A percentile compares a stretch with the other conserved stretches of the same genome.
Evolutionary conservation across 2,329 filamentous ascomycete genomes (phyloP).

Genomic region (Calonectria hongkongensis): DNA sequence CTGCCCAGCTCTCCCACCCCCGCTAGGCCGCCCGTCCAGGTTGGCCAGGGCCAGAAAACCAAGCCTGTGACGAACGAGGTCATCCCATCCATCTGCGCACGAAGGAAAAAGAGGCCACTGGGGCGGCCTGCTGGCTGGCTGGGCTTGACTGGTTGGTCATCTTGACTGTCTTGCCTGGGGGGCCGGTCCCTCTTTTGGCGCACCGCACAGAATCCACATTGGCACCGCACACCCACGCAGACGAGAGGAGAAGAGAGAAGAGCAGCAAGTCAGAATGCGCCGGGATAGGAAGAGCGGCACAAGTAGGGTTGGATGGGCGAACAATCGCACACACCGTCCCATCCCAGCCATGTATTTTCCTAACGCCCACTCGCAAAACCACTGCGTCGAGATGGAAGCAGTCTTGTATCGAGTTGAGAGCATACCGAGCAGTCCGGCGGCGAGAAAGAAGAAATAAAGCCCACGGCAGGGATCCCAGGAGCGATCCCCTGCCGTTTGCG

Average conservation of each 20-base stretch:
- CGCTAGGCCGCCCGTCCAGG: constrained; percentile 29
- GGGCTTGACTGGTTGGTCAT: constrained; percentile 29
- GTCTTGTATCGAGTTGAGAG: constrained; percentile 1
- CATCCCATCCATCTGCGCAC: constrained; percentile 32
- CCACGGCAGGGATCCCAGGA: constrained; percentile 32
- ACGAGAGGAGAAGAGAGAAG: constrained; percentile 9
- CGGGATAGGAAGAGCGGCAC: constrained; percentile 24
- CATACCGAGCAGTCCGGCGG: constrained; percentile 24
- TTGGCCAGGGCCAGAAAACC: constrained; percentile 30
- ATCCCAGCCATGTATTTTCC: constrained; percentile 20
- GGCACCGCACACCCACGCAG: constrained; percentile 37
- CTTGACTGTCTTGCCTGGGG: constrained; percentile 29
- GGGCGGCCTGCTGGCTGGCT: constrained; percentile 27
- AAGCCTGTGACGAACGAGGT: constrained; percentile 38
- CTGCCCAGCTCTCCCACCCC: constrained; percentile 34
- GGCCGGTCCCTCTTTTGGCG: constrained; percentile 32
- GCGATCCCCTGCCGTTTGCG: constrained; percentile 32
- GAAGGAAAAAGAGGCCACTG: constrained; percentile 21
- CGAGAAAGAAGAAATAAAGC: constrained; percentile 15
- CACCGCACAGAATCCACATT: constrained; percentile 39
- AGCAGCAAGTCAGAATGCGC: constrained; percentile 39
- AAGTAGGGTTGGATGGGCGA: constrained; percentile 38
- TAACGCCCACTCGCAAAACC: neutral
- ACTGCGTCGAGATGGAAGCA: constrained; percentile 18
- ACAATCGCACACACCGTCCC: constrained; percentile 29